Percentiles rank a stretch among this genome's conserved stretches.
These are phyloP conservation scores for Populus hybrid DNA, from an alignment of 441 rosid genomes.

Conservation along the genomic window DNA sequence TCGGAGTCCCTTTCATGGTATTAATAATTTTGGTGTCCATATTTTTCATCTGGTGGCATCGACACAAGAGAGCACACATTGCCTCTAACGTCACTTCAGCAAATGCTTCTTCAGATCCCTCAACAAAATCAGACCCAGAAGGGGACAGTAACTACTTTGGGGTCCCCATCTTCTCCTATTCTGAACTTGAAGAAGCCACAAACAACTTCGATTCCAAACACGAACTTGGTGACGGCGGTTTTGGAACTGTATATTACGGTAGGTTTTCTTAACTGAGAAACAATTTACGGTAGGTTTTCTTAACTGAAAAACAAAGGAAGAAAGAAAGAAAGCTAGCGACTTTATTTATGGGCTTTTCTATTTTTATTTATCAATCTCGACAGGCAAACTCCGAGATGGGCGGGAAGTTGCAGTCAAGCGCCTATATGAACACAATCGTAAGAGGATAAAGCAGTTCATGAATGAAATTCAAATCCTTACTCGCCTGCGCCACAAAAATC, in stretches of 20 bases:
- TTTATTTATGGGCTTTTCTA: not conserved
- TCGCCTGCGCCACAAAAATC: slow-evolving; percentile 61
- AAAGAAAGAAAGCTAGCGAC: not conserved
- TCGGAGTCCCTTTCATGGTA: slow-evolving; percentile 30
- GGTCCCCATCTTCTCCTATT: slow-evolving; percentile 51
- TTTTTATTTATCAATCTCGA: slow-evolving; percentile 2
- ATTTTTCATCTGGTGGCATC: slow-evolving; percentile 13
- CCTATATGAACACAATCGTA: slow-evolving; percentile 53
- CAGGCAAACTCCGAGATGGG: slow-evolving; percentile 63
- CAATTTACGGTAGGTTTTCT: not conserved
- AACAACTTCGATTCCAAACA: slow-evolving; percentile 41
- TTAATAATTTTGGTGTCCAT: slow-evolving; percentile 17
- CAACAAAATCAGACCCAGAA: slow-evolving; percentile 37
- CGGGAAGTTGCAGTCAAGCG: slow-evolving; percentile 80
- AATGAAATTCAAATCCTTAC: slow-evolving; percentile 73
- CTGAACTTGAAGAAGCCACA: slow-evolving; percentile 66
- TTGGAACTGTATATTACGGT: slow-evolving; percentile 72
- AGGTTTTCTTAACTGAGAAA: slow-evolving; percentile 1
- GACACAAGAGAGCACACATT: slow-evolving; percentile 15
- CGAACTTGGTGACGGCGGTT: slow-evolving; percentile 73
- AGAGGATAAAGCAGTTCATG: slow-evolving; percentile 54
- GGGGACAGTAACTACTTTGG: slow-evolving; percentile 32
- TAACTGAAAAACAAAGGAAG: not conserved
- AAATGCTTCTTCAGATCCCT: slow-evolving; percentile 7
- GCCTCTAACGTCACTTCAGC: slow-evolving; percentile 23